Evolutionary conservation across 2,329 filamentous ascomycete genomes (phyloP).

Genomic region (Colletotrichum echinochloae): DNA sequence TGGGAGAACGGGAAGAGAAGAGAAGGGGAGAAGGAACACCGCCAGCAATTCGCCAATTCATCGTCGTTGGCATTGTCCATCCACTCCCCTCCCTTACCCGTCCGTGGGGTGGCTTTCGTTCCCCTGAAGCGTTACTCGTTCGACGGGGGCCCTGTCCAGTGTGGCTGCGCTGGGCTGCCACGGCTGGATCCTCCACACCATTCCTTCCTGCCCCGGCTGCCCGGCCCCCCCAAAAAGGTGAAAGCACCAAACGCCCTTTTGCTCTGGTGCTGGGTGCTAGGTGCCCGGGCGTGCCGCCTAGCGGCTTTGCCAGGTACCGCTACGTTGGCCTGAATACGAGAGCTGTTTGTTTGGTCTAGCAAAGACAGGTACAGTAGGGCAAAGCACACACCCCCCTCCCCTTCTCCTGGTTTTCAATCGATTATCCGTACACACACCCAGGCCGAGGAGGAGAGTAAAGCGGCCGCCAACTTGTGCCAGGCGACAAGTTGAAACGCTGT

Average conservation of each 20-base stretch:
- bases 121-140: conserved; percentile 35
- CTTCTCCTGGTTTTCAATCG: not conserved
- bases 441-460: not conserved
- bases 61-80: conserved; percentile 23
- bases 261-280: conserved; percentile 18
- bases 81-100: not conserved
- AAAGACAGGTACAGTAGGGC: conserved; percentile 2
- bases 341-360: conserved; percentile 30
- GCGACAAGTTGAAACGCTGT: conserved; percentile 11
- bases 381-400: not conserved
- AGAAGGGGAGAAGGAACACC: conserved; percentile 14
- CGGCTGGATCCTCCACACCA: conserved; percentile 18
- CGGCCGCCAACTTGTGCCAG: conserved; percentile 3
- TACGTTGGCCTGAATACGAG: conserved; percentile 42
- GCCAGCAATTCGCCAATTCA: conserved; percentile 35
- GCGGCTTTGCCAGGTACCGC: conserved; percentile 37
- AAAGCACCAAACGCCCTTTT: not conserved
- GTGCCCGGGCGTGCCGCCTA: conserved; percentile 31
- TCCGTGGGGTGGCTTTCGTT: conserved; percentile 15
- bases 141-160: conserved; percentile 26
- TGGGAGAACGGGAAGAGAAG: conserved; percentile 13
- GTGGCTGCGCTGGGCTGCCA: conserved; percentile 18
- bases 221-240: not conserved
- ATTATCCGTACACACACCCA: not conserved
- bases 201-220: not conserved